Evolutionary conservation across 352 stramenopile species (phyloP), one percentile per base, ranked within the genome.

Genomic region (Globisporangium nagaii): DNA sequence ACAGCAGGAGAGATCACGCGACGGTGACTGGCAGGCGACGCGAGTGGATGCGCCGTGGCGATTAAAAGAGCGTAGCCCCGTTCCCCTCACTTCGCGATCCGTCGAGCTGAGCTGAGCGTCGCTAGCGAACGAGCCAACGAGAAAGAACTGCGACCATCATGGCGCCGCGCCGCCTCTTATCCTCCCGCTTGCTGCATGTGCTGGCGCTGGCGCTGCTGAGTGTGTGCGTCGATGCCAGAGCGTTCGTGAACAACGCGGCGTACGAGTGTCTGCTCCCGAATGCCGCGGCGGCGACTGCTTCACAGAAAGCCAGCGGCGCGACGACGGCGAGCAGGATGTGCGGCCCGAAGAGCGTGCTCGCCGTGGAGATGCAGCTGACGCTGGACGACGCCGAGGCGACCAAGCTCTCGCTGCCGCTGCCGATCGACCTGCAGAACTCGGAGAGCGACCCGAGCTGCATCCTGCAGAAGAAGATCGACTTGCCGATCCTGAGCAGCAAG

Each of bases 171-270:
- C 27, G 9, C 3, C n/a, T 36, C n/a, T n/a, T n/a, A n/a, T n/a
- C 43, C 17, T 12, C 15, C 12, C n/a, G n/a, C 27, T 7, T 60
- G 19, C 27, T 46, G 20, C 27, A 37, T 8, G 24, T 56, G 19
- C 7, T 56, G 7, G 6, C 27, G 28, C 15, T 36, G 9, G 28
- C 30, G 35, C 15, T 45, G 35, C 10, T 47, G 13, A 42, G 22
- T 34, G 13, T 30, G n/a, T n/a, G n/a, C 48, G 56, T 35, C 2
- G n/a, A 56, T 17, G 56, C 56, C 11, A 57, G 45, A n/a, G 49
- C 48, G 22, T 57, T 62, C 25, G 56, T 62, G 56, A 62, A 62
- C 56, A 62, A 62, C 32, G 56, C 47, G 20, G 56, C 56, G 32
- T 56, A 56, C 56, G 43, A 47, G 31, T 62, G 56, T n/a, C 13